These are phyloP conservation scores for Ganoderma resinaceum DNA, from an alignment of 1,284 basidiomycete species.

Conservation along the genomic window DNA sequence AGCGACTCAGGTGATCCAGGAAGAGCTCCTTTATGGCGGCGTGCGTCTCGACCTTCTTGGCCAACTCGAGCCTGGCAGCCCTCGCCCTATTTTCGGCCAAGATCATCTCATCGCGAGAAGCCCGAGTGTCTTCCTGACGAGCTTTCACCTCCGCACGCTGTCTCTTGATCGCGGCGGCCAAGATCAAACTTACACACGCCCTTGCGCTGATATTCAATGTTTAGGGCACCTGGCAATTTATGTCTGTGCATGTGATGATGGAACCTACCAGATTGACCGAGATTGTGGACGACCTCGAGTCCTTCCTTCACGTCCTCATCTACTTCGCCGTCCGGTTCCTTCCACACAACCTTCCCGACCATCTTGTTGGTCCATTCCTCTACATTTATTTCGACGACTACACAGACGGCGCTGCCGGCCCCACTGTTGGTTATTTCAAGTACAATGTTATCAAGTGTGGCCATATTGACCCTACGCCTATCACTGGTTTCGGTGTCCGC, in stretches of 20 bases:
- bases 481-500: neutral
- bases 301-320: constrained; percentile 22
- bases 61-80: neutral
- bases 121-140: too few relatives aligned
- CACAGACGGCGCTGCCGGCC: neutral
- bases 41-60: neutral
- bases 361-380: constrained; percentile 10
- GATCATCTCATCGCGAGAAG: too few relatives aligned
- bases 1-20: neutral
- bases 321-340: constrained; percentile 16
- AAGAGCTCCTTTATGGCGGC: neutral
- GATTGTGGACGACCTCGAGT: constrained; percentile 25
- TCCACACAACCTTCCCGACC: constrained; percentile 7
- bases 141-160: too few relatives aligned
- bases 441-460: neutral
- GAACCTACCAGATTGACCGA: neutral
- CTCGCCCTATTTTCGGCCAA: too few relatives aligned
- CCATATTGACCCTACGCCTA: neutral
- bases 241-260: constrained; percentile 14
- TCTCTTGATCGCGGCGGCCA: too few relatives aligned
- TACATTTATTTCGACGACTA: constrained; percentile 18
- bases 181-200: neutral
- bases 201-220: neutral
- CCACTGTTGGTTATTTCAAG: neutral
- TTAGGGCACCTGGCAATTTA: constrained; percentile 26